phyloP scores from a whole-genome alignment of 1,284 basidiomycete genomes.

The Agroathelia rolfsii region DNA sequence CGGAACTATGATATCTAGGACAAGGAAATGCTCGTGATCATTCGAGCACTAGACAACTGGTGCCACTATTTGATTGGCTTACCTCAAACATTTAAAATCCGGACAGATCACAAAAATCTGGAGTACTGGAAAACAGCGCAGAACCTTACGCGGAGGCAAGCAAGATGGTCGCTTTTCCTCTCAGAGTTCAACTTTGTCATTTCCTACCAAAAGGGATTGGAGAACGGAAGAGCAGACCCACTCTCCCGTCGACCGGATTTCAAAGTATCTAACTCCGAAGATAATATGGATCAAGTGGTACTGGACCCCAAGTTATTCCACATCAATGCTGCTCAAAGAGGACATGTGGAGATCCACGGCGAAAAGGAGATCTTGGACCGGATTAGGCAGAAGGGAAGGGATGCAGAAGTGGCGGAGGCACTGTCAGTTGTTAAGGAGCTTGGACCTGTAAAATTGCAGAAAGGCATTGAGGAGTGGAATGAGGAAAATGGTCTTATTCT shows the following conservation, averaged over 20 bases:
- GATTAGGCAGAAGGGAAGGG: too few species aligned
- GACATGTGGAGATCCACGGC: too few species aligned
- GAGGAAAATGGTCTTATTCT: conserved; percentile 13
- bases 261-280: too few species aligned
- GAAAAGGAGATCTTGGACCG: too few species aligned
- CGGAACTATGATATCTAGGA: conserved; percentile 29
- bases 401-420: too few species aligned
- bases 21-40: conserved; percentile 26
- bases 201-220: conserved; percentile 16
- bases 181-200: conserved; percentile 15
- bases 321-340: too few species aligned
- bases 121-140: conserved; percentile 25
- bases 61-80: conserved; percentile 21
- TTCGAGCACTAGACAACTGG: conserved; percentile 27
- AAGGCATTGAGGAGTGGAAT: conserved; percentile 19
- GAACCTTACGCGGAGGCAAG: conserved; percentile 11
- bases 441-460: too few species aligned
- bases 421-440: too few species aligned
- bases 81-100: conserved; percentile 21
- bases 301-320: too few species aligned
- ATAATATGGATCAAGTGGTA: too few species aligned
- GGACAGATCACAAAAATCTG: conserved; percentile 30
- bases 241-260: too few species aligned
- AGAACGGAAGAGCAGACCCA: conserved; percentile 21
- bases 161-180: conserved; percentile 17